These are phyloP conservation scores for Stenogyne calaminthoides DNA, from an alignment of 305 asterid genomes.

Conservation along the genomic window DNA sequence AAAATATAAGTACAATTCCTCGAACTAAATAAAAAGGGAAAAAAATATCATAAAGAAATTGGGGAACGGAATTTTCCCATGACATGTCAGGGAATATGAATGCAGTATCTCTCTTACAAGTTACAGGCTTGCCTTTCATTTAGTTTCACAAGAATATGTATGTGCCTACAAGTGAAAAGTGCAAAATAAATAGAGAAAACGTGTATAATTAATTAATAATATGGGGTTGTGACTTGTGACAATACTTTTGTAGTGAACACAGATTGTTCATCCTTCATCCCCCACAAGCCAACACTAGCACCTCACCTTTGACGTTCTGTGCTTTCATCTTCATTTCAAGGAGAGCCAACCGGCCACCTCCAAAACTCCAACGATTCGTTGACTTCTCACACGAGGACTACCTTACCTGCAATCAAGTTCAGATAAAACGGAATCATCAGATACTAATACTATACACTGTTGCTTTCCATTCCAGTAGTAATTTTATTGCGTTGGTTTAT, in stretches of 20 bases:
- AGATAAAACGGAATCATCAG: neutral
- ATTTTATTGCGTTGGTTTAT: neutral
- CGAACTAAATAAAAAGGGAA: neutral
- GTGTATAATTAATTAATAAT: neutral
- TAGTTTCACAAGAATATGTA: neutral
- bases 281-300: neutral
- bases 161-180: neutral
- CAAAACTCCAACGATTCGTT: neutral
- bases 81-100: neutral
- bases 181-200: neutral
- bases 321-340: neutral
- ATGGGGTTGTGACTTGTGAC: neutral
- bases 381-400: neutral
- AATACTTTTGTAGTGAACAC: neutral
- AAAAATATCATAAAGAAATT: no score
- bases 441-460: neutral
- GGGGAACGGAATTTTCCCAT: neutral
- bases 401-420: constrained; percentile 32
- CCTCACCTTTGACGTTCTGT: neutral
- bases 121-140: neutral
- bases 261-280: neutral
- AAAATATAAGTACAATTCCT: neutral
- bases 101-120: neutral
- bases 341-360: neutral
- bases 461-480: neutral